phyloP scores from a whole-genome alignment of 768 basidiomycete genomes.

The Coprinopsis strossmayeri region DNA sequence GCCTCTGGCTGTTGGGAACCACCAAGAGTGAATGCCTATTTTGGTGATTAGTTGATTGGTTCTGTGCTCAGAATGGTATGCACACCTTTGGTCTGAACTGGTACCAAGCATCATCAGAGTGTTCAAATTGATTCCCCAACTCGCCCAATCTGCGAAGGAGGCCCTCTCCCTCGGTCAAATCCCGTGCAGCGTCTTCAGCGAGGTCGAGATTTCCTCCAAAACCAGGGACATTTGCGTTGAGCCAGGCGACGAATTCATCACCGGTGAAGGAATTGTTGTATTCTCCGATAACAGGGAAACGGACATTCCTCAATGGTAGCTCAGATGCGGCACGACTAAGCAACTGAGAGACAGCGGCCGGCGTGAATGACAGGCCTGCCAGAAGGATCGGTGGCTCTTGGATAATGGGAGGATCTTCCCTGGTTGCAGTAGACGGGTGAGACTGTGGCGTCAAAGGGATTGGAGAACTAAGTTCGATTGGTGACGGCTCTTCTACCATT shows the following conservation, averaged over 20 bases:
- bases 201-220: constrained; percentile 74
- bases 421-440: background rate
- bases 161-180: constrained; percentile 55
- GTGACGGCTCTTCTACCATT: constrained; percentile 38
- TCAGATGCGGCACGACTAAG: constrained; percentile 67
- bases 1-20: constrained; percentile 23
- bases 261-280: constrained; percentile 84
- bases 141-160: constrained; percentile 72
- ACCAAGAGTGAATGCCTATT: constrained; percentile 56
- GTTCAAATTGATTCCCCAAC: constrained; percentile 75
- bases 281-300: constrained; percentile 77
- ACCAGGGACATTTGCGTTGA: constrained; percentile 69
- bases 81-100: constrained; percentile 78
- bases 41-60: background rate
- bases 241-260: constrained; percentile 83
- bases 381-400: constrained; percentile 40
- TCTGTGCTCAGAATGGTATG: background rate
- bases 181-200: constrained; percentile 68
- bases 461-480: constrained; percentile 40
- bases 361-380: constrained; percentile 66
- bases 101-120: constrained; percentile 72
- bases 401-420: background rate
- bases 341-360: constrained; percentile 59
- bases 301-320: constrained; percentile 63
- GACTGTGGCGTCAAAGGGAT: constrained; percentile 33